These are phyloP conservation scores for Dioszegia hungarica DNA, from an alignment of 768 basidiomycete species.

Conservation along the genomic window DNA sequence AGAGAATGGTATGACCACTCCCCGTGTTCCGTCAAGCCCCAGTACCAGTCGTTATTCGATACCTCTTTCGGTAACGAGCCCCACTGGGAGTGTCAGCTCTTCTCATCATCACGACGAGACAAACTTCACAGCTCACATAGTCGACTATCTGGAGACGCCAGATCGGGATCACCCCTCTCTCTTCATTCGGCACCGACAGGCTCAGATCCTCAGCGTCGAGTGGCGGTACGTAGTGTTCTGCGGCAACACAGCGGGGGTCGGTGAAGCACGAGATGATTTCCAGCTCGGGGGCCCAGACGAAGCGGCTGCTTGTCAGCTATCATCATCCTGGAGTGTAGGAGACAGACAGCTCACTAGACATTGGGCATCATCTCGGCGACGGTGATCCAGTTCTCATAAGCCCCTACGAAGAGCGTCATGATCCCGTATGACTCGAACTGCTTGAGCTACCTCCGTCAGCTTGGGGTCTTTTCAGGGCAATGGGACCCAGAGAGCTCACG, in stretches of 20 bases:
- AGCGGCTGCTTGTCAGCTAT: conserved; percentile 11
- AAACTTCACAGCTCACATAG: conserved; percentile 42
- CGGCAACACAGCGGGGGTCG: conserved; percentile 42
- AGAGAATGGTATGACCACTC: conserved; percentile 43
- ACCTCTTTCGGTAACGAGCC: conserved; percentile 34
- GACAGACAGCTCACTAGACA: conserved; percentile 29
- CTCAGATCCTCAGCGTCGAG: conserved; percentile 22
- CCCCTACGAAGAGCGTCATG: conserved; percentile 22
- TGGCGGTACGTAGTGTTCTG: conserved; percentile 35
- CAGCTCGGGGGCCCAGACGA: conserved; percentile 34
- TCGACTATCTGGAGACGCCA: conserved; percentile 38
- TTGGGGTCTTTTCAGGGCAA: background rate
- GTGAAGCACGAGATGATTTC: conserved; percentile 38
- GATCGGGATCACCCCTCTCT: conserved; percentile 43
- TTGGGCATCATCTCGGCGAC: conserved; percentile 45
- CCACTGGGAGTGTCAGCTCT: conserved; percentile 29
- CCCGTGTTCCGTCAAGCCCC: conserved; percentile 28
- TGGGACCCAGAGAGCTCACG: background rate
- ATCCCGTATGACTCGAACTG: conserved; percentile 20
- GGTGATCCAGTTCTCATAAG: conserved; percentile 37
- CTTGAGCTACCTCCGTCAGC: conserved; percentile 11
- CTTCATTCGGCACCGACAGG: conserved; percentile 30
- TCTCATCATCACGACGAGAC: background rate
- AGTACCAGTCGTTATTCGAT: conserved; percentile 32
- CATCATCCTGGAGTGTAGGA: background rate